Base-by-base conservation (phyloP, 148 eudicot genomes). In the Oxyria digyna region DNA sequence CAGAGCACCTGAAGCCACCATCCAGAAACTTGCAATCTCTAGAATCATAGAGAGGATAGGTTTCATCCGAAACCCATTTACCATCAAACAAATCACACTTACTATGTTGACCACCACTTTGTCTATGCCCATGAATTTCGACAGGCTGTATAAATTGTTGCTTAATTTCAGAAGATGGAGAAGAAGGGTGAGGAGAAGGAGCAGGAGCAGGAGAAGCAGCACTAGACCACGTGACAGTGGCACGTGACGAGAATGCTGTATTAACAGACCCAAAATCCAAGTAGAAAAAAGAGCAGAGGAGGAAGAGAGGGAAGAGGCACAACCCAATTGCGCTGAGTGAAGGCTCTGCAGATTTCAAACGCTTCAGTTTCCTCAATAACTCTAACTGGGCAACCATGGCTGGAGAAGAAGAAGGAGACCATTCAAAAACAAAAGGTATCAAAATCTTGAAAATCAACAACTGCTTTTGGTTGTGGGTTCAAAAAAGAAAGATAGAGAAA, bases 1-100 rank as follows among this genome's bases (percentile, higher is more conserved):
- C 87, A 38, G 80, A 76, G 68, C 98, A 94, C 74, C 87, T 86
- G 72, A 94, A 94, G 5, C 97, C 98, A 0, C 77, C 84, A 88
- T 94, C 98, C 70, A 87, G 20, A 69, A 94, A 90, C 42, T 67
- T 71, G 69, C 98, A 94, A 76, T 88, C 85, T 66, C 48, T 86
- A 0, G 96, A 85, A 52, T 85, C 78, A 78, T 94, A 94, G 74
- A 90, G 73, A 17, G 98, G 98, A 75, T 94, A 90, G 2, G 55
- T 84, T 38, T 94, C 92, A 81, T 94, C 98, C 95, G 92, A 94
- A 31, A 90, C 84, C 98, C 98, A 94, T 75, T 86, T 87, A 67
- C 98, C 98, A 38, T 81, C 86, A 75, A 86, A 94, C 63, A 85
- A 76, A 72, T 94, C 90, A 85, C 98, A 93, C 32, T 67, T 80